A percentile compares a stretch with the other conserved stretches of the same genome.
phyloP scores from a whole-genome alignment of 2,329 filamentous ascomycete genomes.

The Nakataea oryzae region DNA sequence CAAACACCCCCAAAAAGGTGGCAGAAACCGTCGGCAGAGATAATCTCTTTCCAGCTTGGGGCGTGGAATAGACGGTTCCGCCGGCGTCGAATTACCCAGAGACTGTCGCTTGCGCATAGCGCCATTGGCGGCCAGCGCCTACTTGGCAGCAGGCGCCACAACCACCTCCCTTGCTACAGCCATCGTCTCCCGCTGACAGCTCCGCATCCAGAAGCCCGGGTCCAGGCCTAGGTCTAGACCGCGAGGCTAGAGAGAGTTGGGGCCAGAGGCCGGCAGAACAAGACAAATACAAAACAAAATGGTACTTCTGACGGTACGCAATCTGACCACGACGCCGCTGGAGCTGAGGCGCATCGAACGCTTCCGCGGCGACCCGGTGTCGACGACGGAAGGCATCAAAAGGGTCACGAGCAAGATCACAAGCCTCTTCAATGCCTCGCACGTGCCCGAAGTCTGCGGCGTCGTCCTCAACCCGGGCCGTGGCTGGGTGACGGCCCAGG shows the following conservation, averaged over 20 bases:
- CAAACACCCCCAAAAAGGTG: not conserved
- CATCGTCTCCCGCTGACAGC: too few species aligned
- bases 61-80: not conserved
- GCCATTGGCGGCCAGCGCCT: not conserved
- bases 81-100: not conserved
- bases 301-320: slow-evolving; percentile 63
- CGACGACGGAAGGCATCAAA: slow-evolving; percentile 8
- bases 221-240: not conserved
- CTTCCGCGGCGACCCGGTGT: slow-evolving; percentile 44
- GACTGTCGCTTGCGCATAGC: too few species aligned
- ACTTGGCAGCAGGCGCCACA: not conserved
- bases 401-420: slow-evolving; percentile 26
- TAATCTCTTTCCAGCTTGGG: not conserved
- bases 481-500: slow-evolving; percentile 4
- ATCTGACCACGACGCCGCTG: slow-evolving; percentile 65
- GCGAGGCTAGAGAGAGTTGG: not conserved
- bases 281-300: slow-evolving; percentile 19
- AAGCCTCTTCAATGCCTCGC: slow-evolving; percentile 30
- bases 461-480: slow-evolving; percentile 8
- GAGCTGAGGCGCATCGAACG: slow-evolving; percentile 64
- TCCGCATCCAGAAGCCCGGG: too few species aligned
- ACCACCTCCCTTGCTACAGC: too few species aligned
- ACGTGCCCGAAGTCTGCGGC: slow-evolving; percentile 9
- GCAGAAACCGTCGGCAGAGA: not conserved
- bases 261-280: not conserved